Conservation (phyloP, 1,139 yeast species). For the Zygoascus sp. region DNA sequence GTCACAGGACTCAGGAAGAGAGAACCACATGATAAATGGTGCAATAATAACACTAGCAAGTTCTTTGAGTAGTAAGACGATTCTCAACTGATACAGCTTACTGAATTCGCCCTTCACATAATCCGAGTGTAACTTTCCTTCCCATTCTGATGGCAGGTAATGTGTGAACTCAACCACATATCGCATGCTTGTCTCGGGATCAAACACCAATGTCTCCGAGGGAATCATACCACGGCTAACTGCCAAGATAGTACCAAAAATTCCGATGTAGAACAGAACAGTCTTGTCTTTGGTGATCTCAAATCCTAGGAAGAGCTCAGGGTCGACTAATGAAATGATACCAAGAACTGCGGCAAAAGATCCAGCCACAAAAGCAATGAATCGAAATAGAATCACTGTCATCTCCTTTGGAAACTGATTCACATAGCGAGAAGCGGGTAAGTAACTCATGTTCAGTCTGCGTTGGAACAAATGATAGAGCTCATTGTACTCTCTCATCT, state of each 20-base stretch:
- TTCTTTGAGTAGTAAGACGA: conserved; percentile 71
- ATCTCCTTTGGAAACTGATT: conserved; percentile 90
- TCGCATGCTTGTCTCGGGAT: conserved; percentile 79
- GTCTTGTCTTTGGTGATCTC: conserved; percentile 80
- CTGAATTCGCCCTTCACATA: conserved; percentile 81
- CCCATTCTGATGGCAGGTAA: conserved; percentile 84
- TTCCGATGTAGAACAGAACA: conserved; percentile 78
- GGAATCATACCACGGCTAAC: conserved; percentile 59
- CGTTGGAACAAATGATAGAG: conserved; percentile 80
- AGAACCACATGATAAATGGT: conserved; percentile 84
- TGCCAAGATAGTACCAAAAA: conserved; percentile 82
- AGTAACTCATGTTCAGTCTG: conserved; percentile 69
- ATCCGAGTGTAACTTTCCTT: conserved; percentile 74
- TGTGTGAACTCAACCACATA: conserved; percentile 85
- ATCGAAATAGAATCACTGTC: conserved; percentile 56
- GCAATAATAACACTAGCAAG: conserved; percentile 74
- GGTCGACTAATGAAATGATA: conserved; percentile 79
- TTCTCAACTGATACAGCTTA: conserved; percentile 65
- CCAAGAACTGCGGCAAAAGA: conserved; percentile 87
- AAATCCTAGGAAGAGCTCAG: conserved; percentile 84
- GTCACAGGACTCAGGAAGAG: conserved; percentile 67
- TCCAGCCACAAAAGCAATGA: conserved; percentile 75
- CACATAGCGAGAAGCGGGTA: conserved; percentile 75
- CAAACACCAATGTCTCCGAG: conserved; percentile 65
- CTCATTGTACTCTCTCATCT: conserved; percentile 88